phyloP scores from a whole-genome alignment of 2,329 filamentous ascomycete genomes.

The Epichloe hybrida region DNA sequence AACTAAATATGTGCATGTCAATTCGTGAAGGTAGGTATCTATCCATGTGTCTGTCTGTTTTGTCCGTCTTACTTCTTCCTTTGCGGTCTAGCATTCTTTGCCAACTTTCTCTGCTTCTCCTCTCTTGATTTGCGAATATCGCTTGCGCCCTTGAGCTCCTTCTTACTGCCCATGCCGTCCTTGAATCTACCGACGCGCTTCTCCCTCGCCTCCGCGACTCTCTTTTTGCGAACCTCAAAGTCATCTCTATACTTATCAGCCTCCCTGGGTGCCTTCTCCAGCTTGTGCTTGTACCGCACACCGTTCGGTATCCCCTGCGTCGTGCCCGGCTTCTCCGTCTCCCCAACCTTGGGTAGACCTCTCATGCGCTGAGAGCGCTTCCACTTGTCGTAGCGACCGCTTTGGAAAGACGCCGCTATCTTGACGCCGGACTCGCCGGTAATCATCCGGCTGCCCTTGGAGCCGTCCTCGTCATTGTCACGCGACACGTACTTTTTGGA shows the following conservation, averaged over 20 bases:
- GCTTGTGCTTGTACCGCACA: slow-evolving; percentile 66
- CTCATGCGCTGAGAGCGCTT: slow-evolving; percentile 72
- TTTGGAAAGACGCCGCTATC: slow-evolving; percentile 87
- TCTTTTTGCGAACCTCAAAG: slow-evolving; percentile 81
- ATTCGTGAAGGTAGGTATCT: no score
- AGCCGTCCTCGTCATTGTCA: slow-evolving; percentile 91
- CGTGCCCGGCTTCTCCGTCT: slow-evolving; percentile 46
- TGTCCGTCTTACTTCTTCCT: slow-evolving; percentile 32
- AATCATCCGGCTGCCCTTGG: slow-evolving; percentile 56
- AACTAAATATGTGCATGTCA: no score
- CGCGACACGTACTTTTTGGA: slow-evolving; percentile 86
- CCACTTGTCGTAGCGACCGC: slow-evolving; percentile 88
- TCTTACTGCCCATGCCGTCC: slow-evolving; percentile 58
- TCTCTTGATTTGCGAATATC: slow-evolving; percentile 77
- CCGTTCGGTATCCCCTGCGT: slow-evolving; percentile 17
- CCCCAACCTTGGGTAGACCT: slow-evolving; percentile 68
- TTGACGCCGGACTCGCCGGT: slow-evolving; percentile 87
- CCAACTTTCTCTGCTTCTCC: slow-evolving; percentile 59
- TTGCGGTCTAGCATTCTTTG: slow-evolving; percentile 77
- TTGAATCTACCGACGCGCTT: slow-evolving; percentile 63
- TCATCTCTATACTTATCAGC: slow-evolving; percentile 88
- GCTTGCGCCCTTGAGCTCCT: slow-evolving; percentile 67
- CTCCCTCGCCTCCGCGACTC: slow-evolving; percentile 75
- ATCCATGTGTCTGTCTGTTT: no score
- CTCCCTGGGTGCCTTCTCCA: slow-evolving; percentile 78